Evolutionary conservation across 176 grass and related monocot species (phyloP), one percentile per base, ranked within the genome.

Genomic region (barley (Hordeum vulgare)): DNA sequence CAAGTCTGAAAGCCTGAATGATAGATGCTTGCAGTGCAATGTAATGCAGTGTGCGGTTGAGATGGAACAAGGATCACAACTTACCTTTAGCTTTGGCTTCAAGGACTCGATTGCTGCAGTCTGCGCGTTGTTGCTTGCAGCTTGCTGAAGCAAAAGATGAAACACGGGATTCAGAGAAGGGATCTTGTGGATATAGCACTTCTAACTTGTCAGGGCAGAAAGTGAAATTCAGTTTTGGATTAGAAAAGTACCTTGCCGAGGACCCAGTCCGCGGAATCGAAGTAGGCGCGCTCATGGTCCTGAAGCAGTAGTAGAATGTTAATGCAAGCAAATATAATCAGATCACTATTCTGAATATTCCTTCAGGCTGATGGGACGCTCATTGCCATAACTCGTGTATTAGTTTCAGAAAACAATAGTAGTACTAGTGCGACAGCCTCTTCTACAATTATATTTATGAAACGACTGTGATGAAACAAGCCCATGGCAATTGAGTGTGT

Each of bases 41-140:
- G 51, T 23, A 75, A 4, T 47, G 42, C 42, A 20, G 62, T 2
- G 45, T 29, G 44, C 40, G 27, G 36, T 5, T 71, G 54, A 36
- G 4, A 4, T 57, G 33, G 33, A 26, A 45, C 21, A 61, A 8
- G 67, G 41, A 51, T 40, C 70, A 76, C 15, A 21, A 29, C 72
- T 62, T 9, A 98, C 96, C 93, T 95, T 95, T 88, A 98, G 60
- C 87, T 98, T 98, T 82, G 96, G 96, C 69, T 98, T 98, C 89
- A 98, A 86, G 76, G 89, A 91, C 79, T 95, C 96, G 34, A 87
- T 69, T 75, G 89, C 87, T 66, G 85, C 85, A 60, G 79, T 80
- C 61, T 70, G 73, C 74, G 89, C 74, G n/a, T 60, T 88, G 81
- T 68, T 76, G 82, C 86, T 95, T 83, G 87, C 85, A 81, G 72